Evolutionary conservation across 2,329 filamentous ascomycete species (phyloP), one percentile per base, ranked within the genome.

Genomic region (Stenocarpella maydis): DNA sequence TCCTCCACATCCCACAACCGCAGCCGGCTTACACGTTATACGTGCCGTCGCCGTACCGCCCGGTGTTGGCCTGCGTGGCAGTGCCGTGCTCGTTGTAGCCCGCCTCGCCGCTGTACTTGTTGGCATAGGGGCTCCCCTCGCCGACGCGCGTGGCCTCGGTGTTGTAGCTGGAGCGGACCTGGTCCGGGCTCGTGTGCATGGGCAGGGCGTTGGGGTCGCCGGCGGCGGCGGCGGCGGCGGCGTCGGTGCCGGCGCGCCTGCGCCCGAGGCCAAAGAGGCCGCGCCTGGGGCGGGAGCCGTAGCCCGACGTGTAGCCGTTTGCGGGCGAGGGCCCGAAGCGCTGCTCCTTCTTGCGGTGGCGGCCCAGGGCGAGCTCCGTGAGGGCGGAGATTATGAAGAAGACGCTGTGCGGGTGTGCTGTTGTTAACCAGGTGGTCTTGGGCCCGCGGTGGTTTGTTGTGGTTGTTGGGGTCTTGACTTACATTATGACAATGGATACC

Each of bases 401-500:
- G 74, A 81, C 73, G 69, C 75, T 82, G 63, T 74, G 66, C 77
- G 1, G 14, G 43, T 17, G n/a, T n/a, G n/a, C n/a, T n/a, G n/a
- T n/a, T n/a, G n/a, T n/a, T n/a, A n/a, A n/a, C n/a, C n/a, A n/a
- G n/a, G n/a, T n/a, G n/a, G n/a, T n/a, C n/a, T n/a, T n/a, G n/a
- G n/a, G n/a, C n/a, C n/a, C n/a, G n/a, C n/a, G n/a, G n/a, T n/a
- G n/a, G n/a, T n/a, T n/a, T n/a, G n/a, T n/a, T n/a, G n/a, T n/a
- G n/a, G n/a, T n/a, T n/a, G n/a, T 3, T 10, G 21, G 10, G 0
- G 45, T 1, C 2, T 15, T 21, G n/a, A 74, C 84, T 82, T 84
- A 94, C 90, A 92, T 89, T 76, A 87, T 92, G 68, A 94, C 87
- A 71, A 98, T 92, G 37, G 94, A 83, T 19, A 96, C 90, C 4